Percentiles rank a stretch among this genome's conserved stretches.
Evolutionary conservation across 345 rosid species (phyloP).

Genomic region (Erysimum cheiranthoides): DNA sequence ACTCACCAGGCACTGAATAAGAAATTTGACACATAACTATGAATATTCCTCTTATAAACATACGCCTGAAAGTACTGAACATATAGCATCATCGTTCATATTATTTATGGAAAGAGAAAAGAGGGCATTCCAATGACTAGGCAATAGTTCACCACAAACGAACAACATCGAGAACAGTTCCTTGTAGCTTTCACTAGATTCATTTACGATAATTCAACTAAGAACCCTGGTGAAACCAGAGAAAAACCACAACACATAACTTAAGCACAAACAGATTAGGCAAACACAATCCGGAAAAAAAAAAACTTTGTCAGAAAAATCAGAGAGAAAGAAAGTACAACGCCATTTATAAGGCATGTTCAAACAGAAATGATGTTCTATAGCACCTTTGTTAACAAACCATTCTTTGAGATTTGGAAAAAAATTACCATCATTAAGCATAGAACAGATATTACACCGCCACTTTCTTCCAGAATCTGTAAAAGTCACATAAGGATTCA

Average conservation of each 20-base stretch:
- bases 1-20: slow-evolving; percentile 88
- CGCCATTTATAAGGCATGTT: slow-evolving; percentile 13
- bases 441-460: slow-evolving; percentile 96
- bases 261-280: slow-evolving; percentile 24
- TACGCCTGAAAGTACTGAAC: slow-evolving; percentile 15
- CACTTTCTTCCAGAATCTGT: slow-evolving; percentile 98
- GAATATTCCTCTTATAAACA: slow-evolving; percentile 12
- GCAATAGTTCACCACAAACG: neutral
- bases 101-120: slow-evolving; percentile 19
- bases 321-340: slow-evolving; percentile 11
- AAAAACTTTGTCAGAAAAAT: neutral
- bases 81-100: slow-evolving; percentile 14
- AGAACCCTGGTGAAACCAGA: slow-evolving; percentile 3
- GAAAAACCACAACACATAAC: neutral
- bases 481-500: slow-evolving; percentile 91
- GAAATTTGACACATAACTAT: slow-evolving; percentile 16
- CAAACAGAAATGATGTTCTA: neutral
- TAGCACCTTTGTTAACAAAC: slow-evolving; percentile 8
- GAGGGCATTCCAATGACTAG: slow-evolving; percentile 10
- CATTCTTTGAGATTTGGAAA: neutral
- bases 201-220: slow-evolving; percentile 15
- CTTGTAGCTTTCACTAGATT: slow-evolving; percentile 24
- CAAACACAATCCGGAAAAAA: neutral
- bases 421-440: slow-evolving; percentile 88
- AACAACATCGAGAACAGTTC: slow-evolving; percentile 15